Percentiles rank a stretch among this genome's conserved stretches.
Evolutionary conservation across 441 rosid genomes (phyloP).

Genomic region (Gossypium schwendimanii): DNA sequence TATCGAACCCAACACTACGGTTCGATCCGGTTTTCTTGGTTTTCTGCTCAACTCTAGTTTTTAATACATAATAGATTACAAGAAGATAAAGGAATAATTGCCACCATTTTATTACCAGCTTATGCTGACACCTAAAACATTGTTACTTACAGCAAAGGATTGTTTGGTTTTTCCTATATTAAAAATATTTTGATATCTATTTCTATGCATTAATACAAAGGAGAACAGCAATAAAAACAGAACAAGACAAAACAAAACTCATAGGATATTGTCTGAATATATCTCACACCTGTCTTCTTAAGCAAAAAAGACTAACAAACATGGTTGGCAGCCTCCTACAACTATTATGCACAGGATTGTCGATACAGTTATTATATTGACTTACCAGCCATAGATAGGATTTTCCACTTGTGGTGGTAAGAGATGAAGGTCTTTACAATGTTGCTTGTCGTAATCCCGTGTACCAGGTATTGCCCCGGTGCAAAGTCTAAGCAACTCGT

Average conservation of each 20-base stretch:
- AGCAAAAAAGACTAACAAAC: conserved; percentile 16
- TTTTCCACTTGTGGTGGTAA: conserved; percentile 76
- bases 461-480: conserved; percentile 83
- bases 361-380: neutral
- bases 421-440: conserved; percentile 75
- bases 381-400: conserved; percentile 85
- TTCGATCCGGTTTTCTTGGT: neutral
- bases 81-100: neutral
- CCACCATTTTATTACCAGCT: neutral
- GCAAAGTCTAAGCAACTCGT: conserved; percentile 72
- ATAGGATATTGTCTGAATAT: neutral
- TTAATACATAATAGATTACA: neutral
- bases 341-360: conserved; percentile 5
- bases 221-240: neutral
- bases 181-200: neutral
- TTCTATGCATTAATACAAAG: conserved; percentile 6
- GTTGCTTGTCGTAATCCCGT: conserved; percentile 71
- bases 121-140: neutral
- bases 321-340: neutral
- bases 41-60: neutral
- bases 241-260: conserved; percentile 16
- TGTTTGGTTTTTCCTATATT: neutral
- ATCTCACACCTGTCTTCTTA: neutral
- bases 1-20: neutral
- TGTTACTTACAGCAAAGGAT: neutral